Conservation (phyloP, 192 early-diverging fungal species). For the Coemansia sp. region DNA sequence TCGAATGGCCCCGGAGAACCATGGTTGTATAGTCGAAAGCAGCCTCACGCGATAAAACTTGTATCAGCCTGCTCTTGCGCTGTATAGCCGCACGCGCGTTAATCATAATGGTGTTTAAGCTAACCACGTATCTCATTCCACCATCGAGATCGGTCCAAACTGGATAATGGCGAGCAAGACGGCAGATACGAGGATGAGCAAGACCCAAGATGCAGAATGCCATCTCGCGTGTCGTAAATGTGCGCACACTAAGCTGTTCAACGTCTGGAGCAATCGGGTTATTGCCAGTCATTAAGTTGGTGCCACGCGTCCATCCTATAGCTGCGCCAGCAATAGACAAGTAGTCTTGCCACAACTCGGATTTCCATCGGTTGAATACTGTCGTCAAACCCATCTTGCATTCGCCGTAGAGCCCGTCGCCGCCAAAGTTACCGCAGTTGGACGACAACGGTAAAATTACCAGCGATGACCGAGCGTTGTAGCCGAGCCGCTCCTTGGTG, state of each 20-base stretch:
- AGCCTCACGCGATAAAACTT: too few species aligned
- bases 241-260: constrained; percentile 85
- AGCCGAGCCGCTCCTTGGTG: constrained; percentile 75
- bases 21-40: too few species aligned
- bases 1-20: too few species aligned
- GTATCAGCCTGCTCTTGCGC: too few species aligned
- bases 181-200: constrained; percentile 78
- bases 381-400: constrained; percentile 94
- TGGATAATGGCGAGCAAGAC: too few species aligned
- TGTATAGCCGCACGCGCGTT: too few species aligned
- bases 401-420: constrained; percentile 91
- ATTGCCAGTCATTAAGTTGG: constrained; percentile 91
- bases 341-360: constrained; percentile 88
- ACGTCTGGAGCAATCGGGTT: constrained; percentile 87
- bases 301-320: constrained; percentile 98
- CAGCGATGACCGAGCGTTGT: constrained; percentile 84
- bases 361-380: constrained; percentile 86
- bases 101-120: too few species aligned
- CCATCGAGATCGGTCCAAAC: too few species aligned
- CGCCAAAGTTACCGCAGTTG: constrained; percentile 95
- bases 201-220: constrained; percentile 91
- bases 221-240: constrained; percentile 92
- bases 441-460: constrained; percentile 91
- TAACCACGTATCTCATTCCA: too few species aligned
- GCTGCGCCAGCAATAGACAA: constrained; percentile 87